Evolutionary conservation across 495 filamentous ascomycete species (phyloP).

Genomic region (Lophiostoma macrostomum): DNA sequence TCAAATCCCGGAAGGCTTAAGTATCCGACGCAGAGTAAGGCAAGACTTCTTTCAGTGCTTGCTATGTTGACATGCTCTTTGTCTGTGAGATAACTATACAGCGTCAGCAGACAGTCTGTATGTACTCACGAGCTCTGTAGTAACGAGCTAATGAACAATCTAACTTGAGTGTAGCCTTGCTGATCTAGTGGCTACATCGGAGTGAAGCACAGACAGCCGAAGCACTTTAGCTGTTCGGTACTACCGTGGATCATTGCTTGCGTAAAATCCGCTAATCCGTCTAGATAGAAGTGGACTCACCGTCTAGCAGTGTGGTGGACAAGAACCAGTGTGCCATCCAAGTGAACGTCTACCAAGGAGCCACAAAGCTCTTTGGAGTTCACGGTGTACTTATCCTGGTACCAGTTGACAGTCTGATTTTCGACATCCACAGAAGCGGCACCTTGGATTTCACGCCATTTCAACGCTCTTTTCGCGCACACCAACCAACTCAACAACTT

Average conservation of each 20-base stretch:
- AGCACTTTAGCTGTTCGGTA: too few species aligned
- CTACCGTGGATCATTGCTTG: too few species aligned
- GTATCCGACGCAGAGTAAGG: not conserved
- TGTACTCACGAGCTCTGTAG: too few species aligned
- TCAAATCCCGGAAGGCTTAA: not conserved
- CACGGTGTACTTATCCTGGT: too few species aligned
- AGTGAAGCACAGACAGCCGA: too few species aligned
- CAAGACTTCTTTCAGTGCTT: not conserved
- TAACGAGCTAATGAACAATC: too few species aligned
- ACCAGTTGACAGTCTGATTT: not conserved
- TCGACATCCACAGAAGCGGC: conserved; percentile 29
- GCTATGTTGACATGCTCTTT: not conserved
- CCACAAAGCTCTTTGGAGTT: conserved; percentile 45
- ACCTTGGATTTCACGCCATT: conserved; percentile 48
- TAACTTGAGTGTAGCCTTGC: too few species aligned
- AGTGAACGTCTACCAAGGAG: conserved; percentile 38
- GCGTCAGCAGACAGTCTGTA: not conserved
- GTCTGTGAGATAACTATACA: not conserved
- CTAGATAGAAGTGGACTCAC: not conserved
- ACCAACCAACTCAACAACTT: conserved; percentile 46
- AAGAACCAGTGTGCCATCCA: not conserved
- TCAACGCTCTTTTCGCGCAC: conserved; percentile 46
- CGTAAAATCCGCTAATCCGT: too few species aligned
- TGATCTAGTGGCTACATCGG: too few species aligned
- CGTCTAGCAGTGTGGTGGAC: conserved; percentile 1